A percentile compares a stretch with the other conserved stretches of the same genome.
phyloP scores from a whole-genome alignment of 2,329 filamentous ascomycete genomes.

The Botryosphaeria dothidea region DNA sequence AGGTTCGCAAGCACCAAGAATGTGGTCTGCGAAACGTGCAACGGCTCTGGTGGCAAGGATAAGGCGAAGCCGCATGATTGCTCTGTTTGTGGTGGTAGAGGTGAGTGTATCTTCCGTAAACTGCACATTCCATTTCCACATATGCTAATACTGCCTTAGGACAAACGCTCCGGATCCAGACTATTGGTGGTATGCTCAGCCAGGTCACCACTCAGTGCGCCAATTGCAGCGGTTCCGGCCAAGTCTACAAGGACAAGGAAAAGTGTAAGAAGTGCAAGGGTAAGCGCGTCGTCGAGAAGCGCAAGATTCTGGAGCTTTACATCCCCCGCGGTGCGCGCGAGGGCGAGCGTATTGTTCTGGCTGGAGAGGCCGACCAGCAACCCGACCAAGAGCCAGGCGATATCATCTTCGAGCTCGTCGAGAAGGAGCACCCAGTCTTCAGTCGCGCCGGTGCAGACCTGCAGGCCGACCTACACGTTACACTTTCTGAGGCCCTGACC shows the following conservation, averaged over 20 bases:
- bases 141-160: constrained; percentile 45
- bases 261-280: constrained; percentile 99
- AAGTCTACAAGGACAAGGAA: constrained; percentile 92
- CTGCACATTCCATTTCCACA: not conserved
- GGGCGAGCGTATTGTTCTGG: constrained; percentile 84
- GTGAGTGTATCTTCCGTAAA: constrained; percentile 35
- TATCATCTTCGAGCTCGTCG: constrained; percentile 84
- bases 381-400: constrained; percentile 89
- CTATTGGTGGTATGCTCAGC: constrained; percentile 62
- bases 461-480: constrained; percentile 77
- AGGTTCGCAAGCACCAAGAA: constrained; percentile 97
- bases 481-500: constrained; percentile 78
- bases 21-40: constrained; percentile 82
- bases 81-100: constrained; percentile 79
- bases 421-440: constrained; percentile 80
- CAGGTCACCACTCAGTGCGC: constrained; percentile 73
- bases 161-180: constrained; percentile 48
- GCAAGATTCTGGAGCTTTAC: constrained; percentile 94
- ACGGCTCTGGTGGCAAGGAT: constrained; percentile 86
- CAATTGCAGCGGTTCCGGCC: constrained; percentile 81
- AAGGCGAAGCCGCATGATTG: constrained; percentile 84
- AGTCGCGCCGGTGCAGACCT: constrained; percentile 82
- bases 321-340: constrained; percentile 79
- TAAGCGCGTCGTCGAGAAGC: constrained; percentile 79
- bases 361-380: constrained; percentile 91